A percentile compares a stretch with the other conserved stretches of the same genome.
Conservation (phyloP, 139 green algal genomes). For the Coelastrella sp. region DNA sequence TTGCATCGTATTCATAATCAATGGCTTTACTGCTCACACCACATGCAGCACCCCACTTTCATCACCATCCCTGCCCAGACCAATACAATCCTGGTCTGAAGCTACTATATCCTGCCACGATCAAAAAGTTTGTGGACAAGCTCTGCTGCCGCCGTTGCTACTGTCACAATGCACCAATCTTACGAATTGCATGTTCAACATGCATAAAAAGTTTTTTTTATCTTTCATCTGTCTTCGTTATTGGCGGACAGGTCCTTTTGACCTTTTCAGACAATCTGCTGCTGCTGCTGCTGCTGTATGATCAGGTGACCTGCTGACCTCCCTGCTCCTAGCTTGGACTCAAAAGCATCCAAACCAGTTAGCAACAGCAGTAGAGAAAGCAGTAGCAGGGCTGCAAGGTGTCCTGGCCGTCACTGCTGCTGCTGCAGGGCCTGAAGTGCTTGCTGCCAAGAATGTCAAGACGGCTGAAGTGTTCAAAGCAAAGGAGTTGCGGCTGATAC, state of each 20-base stretch:
- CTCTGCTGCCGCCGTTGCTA: constrained; percentile 4
- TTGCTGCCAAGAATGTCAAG: not conserved
- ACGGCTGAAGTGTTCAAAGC: constrained; percentile 16
- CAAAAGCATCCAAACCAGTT: not conserved
- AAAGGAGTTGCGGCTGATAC: constrained; percentile 64
- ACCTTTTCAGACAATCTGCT: constrained; percentile 61
- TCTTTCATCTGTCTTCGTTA: too few species aligned
- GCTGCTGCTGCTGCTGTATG: constrained; percentile 23
- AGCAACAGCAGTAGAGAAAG: constrained; percentile 69
- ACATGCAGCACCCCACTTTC: too few species aligned
- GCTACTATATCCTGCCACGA: not conserved
- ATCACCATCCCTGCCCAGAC: too few species aligned
- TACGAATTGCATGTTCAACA: not conserved
- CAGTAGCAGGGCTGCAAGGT: constrained; percentile 75
- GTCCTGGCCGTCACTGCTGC: constrained; percentile 67
- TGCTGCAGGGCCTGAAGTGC: constrained; percentile 2
- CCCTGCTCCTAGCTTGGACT: not conserved
- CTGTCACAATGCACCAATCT: constrained; percentile 75
- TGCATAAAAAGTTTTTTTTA: too few species aligned
- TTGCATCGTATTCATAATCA: not conserved
- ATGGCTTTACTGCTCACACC: not conserved
- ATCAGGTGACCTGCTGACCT: constrained; percentile 9
- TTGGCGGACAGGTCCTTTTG: too few species aligned
- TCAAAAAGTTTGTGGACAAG: not conserved
- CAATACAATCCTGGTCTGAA: too few species aligned